Percentiles rank a stretch among this genome's conserved stretches.
Conservation (phyloP, 2,329 filamentous ascomycete genomes). For the Akanthomyces lecanii region DNA sequence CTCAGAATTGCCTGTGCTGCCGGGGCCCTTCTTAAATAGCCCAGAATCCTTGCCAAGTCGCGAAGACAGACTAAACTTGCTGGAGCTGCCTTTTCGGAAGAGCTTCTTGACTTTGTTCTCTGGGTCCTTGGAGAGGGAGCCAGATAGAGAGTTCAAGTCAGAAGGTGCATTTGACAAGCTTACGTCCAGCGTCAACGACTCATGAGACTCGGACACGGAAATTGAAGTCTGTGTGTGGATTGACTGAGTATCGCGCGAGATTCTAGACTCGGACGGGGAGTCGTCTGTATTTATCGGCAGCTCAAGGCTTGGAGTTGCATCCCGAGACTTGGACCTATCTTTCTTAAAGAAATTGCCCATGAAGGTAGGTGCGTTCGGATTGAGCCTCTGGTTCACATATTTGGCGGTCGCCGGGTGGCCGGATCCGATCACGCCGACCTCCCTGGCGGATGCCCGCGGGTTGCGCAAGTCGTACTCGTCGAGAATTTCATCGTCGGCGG, state of each 20-base stretch:
- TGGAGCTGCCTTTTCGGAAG: constrained; percentile 61
- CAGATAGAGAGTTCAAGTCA: constrained; percentile 42
- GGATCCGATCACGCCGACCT: constrained; percentile 74
- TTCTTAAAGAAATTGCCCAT: constrained; percentile 63
- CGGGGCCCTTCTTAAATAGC: constrained; percentile 56
- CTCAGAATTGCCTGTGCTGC: constrained; percentile 55
- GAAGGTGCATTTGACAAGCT: constrained; percentile 54
- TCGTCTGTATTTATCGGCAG: constrained; percentile 37
- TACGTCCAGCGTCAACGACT: constrained; percentile 53
- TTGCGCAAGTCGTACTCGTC: constrained; percentile 53
- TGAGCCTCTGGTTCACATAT: constrained; percentile 60
- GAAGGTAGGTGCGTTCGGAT: constrained; percentile 86
- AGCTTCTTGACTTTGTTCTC: constrained; percentile 58
- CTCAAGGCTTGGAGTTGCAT: constrained; percentile 37
- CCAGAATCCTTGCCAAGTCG: constrained; percentile 50
- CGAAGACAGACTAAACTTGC: constrained; percentile 61
- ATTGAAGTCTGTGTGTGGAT: constrained; percentile 48
- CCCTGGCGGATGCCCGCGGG: constrained; percentile 49
- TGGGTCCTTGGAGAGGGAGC: constrained; percentile 43
- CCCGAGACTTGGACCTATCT: constrained; percentile 33
- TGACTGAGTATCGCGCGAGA: constrained; percentile 54
- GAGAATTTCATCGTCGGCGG: constrained; percentile 61
- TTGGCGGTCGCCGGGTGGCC: constrained; percentile 50
- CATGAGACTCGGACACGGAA: constrained; percentile 57
- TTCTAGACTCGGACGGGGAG: constrained; percentile 49